Percentiles rank a stretch among this genome's conserved stretches.
Evolutionary conservation across 805 yeast genomes (phyloP).

Genomic region (Lachancea kluyveri): DNA sequence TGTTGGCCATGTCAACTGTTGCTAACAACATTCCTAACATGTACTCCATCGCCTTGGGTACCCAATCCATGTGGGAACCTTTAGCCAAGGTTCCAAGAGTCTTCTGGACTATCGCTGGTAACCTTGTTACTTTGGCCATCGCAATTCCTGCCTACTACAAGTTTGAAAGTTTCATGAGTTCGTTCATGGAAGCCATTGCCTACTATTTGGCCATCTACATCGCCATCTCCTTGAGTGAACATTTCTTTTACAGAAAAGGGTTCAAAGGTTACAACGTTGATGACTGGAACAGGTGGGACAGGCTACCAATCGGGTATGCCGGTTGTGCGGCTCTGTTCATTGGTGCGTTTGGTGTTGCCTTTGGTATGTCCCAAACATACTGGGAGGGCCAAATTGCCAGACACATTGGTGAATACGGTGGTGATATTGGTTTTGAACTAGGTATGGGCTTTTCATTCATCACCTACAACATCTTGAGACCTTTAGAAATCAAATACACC

Average conservation of each 20-base stretch:
- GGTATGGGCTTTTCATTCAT: conserved; percentile 62
- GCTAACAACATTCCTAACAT: conserved; percentile 91
- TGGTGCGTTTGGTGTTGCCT: conserved; percentile 79
- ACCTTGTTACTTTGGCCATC: conserved; percentile 72
- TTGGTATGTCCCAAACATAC: conserved; percentile 88
- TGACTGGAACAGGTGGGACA: conserved; percentile 49
- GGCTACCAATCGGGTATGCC: conserved; percentile 71
- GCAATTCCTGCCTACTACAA: conserved; percentile 82
- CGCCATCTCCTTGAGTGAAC: conserved; percentile 73
- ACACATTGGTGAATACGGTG: conserved; percentile 62
- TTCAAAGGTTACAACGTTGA: conserved; percentile 55
- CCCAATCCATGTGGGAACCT: conserved; percentile 77
- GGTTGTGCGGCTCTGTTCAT: conserved; percentile 72
- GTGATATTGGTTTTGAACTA: conserved; percentile 83
- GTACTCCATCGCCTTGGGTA: conserved; percentile 84
- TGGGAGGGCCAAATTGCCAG: conserved; percentile 65
- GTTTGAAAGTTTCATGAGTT: conserved; percentile 65
- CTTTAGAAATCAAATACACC: conserved; percentile 58
- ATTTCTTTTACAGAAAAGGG: conserved; percentile 68
- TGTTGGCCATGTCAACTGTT: conserved; percentile 79
- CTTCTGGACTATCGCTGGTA: conserved; percentile 73
- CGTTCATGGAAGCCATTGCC: conserved; percentile 88
- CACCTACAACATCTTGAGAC: conserved; percentile 52
- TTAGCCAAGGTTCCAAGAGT: conserved; percentile 75
- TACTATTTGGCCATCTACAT: conserved; percentile 86